phyloP scores from a whole-genome alignment of 495 filamentous ascomycete species.

The Neurospora sp. region DNA sequence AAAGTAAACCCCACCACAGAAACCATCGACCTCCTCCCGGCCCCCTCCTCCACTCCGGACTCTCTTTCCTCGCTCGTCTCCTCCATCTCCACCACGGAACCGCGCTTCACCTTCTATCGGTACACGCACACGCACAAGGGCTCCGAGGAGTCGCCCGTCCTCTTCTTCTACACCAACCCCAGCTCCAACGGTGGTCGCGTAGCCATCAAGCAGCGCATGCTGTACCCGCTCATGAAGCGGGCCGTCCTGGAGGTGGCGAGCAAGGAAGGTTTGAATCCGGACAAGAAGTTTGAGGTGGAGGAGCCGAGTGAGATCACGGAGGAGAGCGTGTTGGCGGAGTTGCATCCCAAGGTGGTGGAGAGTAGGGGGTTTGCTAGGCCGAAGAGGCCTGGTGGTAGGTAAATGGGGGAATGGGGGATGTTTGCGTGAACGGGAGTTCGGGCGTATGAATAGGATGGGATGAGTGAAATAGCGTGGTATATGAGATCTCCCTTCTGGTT shows the following conservation, averaged over 20 bases:
- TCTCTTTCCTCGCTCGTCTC: conserved; percentile 10
- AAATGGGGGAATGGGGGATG: neutral
- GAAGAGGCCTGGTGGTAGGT: conserved; percentile 64
- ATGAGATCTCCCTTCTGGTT: no score
- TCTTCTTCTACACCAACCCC: conserved; percentile 95
- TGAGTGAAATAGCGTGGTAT: no score
- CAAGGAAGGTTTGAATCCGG: conserved; percentile 57
- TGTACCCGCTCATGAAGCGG: conserved; percentile 78
- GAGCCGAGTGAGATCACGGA: conserved; percentile 71
- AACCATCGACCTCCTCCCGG: conserved; percentile 59
- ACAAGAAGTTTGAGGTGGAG: conserved; percentile 58
- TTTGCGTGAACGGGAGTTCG: neutral
- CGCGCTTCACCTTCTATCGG: conserved; percentile 85
- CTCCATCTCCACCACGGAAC: conserved; percentile 68
- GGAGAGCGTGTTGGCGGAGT: conserved; percentile 59
- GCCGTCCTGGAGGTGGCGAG: conserved; percentile 59
- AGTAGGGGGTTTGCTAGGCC: conserved; percentile 74
- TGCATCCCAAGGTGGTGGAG: conserved; percentile 60
- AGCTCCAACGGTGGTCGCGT: conserved; percentile 41
- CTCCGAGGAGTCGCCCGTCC: conserved; percentile 50
- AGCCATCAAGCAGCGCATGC: conserved; percentile 88
- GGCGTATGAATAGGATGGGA: neutral
- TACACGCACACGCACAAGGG: conserved; percentile 47
- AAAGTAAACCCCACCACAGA: conserved; percentile 70
- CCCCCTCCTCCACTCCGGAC: conserved; percentile 27